Evolutionary conservation across 805 yeast genomes (phyloP), one percentile per base, ranked within the genome.

Genomic region (Saccharomycopsis amapae): DNA sequence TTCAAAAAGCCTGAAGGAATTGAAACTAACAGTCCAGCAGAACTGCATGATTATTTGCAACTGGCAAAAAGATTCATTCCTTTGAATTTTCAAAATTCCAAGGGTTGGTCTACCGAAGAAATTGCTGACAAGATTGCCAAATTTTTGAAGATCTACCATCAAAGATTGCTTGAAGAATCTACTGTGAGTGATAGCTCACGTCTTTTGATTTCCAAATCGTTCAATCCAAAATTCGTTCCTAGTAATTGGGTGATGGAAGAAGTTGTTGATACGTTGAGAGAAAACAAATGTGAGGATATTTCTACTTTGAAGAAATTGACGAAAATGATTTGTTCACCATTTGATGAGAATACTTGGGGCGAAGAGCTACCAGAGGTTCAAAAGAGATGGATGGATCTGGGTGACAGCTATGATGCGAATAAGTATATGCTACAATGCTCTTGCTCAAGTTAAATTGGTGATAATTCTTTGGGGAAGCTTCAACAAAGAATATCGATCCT

Each of bases 181-280:
- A 58, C 56, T 15, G 53, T 66, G 0, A 58, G 64, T 23, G 75
- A 72, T 45, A 48, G 35, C 3, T 59, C 58, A 10, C 68, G 89
- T 42, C 54, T 49, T 3, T 51, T 48, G 6, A 54, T 67, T 3
- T 76, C 87, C 40, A 58, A 64, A 5, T 44, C 54, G 2, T 66
- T 64, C 40, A 93, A 90, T 57, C 98, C 97, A 2, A 58, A 76
- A 30, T 90, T 90, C 57, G 72, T 84, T 4, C 93, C 96, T 18
- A 72, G 90, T 49, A 84, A 79, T 52, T 86, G 95, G 88, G 80
- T 89, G 43, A 67, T 93, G 44, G 86, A 87, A 44, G 89, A 88
- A 50, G 96, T 87, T 1, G 80, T 85, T 38, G 71, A 74, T 24
- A 64, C 66, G 38, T 71, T 79, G 0, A 67, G 72, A 31, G 84